Evolutionary conservation across 371 early-diverging fungal genomes (phyloP), one percentile per base, ranked within the genome.

Genomic region (Actinomucor elegans): DNA sequence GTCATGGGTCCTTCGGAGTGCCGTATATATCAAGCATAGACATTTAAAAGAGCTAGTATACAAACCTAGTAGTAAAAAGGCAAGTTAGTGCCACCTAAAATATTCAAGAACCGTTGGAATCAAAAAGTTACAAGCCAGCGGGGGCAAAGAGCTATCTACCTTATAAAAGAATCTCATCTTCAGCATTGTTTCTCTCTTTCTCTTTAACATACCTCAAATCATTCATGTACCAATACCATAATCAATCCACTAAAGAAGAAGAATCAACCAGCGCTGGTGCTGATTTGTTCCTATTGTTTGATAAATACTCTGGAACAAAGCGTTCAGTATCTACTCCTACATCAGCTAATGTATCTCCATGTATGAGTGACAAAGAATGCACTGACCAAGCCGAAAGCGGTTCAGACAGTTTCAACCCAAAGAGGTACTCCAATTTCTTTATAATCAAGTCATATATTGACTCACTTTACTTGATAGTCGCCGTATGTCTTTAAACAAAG

Each of bases 401-500:
- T 12, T 33, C 32, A 23, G 34, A 32, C 21, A 26, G 27, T 12
- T 35, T 14, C 15, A 34, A 35, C 33, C 44, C 42, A 4, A 53
- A 43, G 18, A 44, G 45, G 44, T 53, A 44, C 9, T 34, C 20
- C 21, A 17, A 33, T 5, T 23, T 12, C 5, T 1, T 9, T n/a
- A 21, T 1, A 44, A 29, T 3, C 14, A 44, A 15, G 2, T 2
- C 18, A 26, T 23, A 9, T 44, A 28, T 26, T 44, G 17, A 28
- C 26, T 28, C 44, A 15, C 14, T 28, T 29, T 17, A 31, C 31
- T 11, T 24, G 34, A 26, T 44, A 54, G 55, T 21, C 55, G 44
- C 17, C 46, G 44, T 10, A 15, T 40, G 15, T 47, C 50, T 26
- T 24, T 45, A 15, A 52, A 33, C 17, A 61, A 72, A 52, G 84